Evolutionary conservation across 441 rosid species (phyloP), one percentile per base, ranked within the genome.

Genomic region (Populus hybrid): DNA sequence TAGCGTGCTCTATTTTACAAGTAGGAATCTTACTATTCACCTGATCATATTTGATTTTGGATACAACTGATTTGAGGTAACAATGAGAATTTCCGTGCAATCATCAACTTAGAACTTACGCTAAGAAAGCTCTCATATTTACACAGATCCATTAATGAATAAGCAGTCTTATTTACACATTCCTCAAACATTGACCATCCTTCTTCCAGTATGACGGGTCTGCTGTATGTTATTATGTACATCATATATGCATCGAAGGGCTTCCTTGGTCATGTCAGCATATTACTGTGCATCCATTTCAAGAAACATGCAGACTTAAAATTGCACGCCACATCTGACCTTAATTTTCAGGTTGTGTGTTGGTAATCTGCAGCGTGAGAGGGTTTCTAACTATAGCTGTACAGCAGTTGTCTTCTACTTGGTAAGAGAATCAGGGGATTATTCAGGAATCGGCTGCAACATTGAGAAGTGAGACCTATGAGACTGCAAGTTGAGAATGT

Each of bases 401-500:
- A 80, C 86, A 75, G 36, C 76, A 21, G 82, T 28, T 14, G 68
- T 50, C 34, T 67, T 80, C 78, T 73, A 82, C 78, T 80, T 73
- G 74, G 77, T 11, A 57, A 10, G 26, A 18, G 79, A 40, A 42
- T 78, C 71, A 24, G 72, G 68, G 42, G 76, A 36, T 72, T 73
- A 77, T 68, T 77, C 42, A 42, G 72, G 78, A 38, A 42, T 38
- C 1, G 76, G 76, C 50, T 76, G 78, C 69, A 77, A 72, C 35
- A 68, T 76, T 80, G 78, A 83, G 77, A 87, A 85, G 83, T 83
- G 87, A 71, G 91, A 86, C 77, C 81, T 91, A 67, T 81, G 97
- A 69, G 82, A 83, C 86, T 86, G 90, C 85, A 92, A 85, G 69
- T 84, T 84, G 77, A 75, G 73, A 72, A 93, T 90, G 87, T 89